Evolutionary conservation across 768 basidiomycete genomes (phyloP).

Genomic region (Ramaria sp.): DNA sequence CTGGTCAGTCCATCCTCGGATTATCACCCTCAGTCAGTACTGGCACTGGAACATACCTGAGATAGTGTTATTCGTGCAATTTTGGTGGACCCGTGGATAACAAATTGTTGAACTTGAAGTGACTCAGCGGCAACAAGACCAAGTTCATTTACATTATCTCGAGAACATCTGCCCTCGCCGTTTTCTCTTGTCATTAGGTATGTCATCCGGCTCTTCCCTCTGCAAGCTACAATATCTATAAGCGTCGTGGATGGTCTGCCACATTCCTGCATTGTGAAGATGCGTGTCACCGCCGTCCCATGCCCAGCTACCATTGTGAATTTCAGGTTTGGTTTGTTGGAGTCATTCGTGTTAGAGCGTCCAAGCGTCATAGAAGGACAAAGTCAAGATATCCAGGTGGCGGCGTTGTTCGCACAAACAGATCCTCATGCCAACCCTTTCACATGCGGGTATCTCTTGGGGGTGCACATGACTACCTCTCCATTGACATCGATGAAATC

Average conservation of each 20-base stretch:
- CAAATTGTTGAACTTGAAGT: slow-evolving; percentile 36
- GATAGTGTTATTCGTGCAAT: slow-evolving; percentile 59
- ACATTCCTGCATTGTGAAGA: slow-evolving; percentile 79
- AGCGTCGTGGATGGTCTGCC: slow-evolving; percentile 77
- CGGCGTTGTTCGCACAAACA: slow-evolving; percentile 59
- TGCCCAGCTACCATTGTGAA: not conserved
- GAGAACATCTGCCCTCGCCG: slow-evolving; percentile 63
- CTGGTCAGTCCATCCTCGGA: slow-evolving; percentile 59
- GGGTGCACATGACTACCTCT: slow-evolving; percentile 84
- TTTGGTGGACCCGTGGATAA: slow-evolving; percentile 60
- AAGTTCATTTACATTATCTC: slow-evolving; percentile 52
- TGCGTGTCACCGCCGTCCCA: not conserved
- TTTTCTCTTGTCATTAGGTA: slow-evolving; percentile 74
- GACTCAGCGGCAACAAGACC: slow-evolving; percentile 28
- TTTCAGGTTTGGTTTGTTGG: slow-evolving; percentile 44
- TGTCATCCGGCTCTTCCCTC: slow-evolving; percentile 72
- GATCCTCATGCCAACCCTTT: not conserved
- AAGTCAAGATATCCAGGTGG: slow-evolving; percentile 81
- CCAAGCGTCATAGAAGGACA: slow-evolving; percentile 82
- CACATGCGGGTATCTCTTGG: slow-evolving; percentile 74
- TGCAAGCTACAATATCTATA: slow-evolving; percentile 76
- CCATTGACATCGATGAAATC: slow-evolving; percentile 84
- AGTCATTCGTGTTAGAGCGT: slow-evolving; percentile 80
- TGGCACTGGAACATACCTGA: slow-evolving; percentile 53
- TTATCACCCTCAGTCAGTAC: slow-evolving; percentile 13